Evolutionary conservation across 768 basidiomycete genomes (phyloP), one percentile per base, ranked within the genome.

Genomic region (Phanerochaete sordida): DNA sequence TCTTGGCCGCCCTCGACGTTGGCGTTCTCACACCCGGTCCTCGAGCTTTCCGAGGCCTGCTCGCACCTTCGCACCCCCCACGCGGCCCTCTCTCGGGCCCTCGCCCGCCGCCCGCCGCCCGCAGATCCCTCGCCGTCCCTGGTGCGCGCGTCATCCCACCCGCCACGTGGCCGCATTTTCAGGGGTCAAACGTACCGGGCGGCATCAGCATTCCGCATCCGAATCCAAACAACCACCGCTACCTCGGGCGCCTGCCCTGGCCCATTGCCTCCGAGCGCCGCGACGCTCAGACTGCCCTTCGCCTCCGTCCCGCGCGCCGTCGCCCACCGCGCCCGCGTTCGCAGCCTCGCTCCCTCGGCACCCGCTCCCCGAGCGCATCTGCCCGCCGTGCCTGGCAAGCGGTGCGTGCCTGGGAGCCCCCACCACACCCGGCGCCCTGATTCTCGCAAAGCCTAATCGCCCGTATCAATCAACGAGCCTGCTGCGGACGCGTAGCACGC

Each of bases 151-250:
- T 43, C 51, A 45, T 31, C n/a, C 43, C 47, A 49, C 31, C 24
- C 45, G n/a, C 27, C 60, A 61, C 60, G 55, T 57, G 60, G 16
- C 45, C 19, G 19, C 47, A 37, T 57, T 61, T 61, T 61, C 60
- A 61, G 60, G 60, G 60, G 60, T 49, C 53, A 24, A 56, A 60
- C 16, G 43, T n/a, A 12, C 19, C 44, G 39, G 31, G 35, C 46
- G 35, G 39, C 59, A 60, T 60, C 59, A 49, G n/a, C 45, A 23
- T 12, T 45, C 30, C 21, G 21, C 35, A 53, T 47, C 54, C 45
- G 59, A 59, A 45, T 15, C 24, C 59, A 56, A 39, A 56, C 46
- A 56, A 56, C 53, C 54, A 56, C 60, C 60, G 60, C 60, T 47
- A 57, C 47, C 33, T 39, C 37, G 50, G 26, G 57, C 33, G 44